Conservation (phyloP, 306 rosid genomes). For the Purshia tridentata region DNA sequence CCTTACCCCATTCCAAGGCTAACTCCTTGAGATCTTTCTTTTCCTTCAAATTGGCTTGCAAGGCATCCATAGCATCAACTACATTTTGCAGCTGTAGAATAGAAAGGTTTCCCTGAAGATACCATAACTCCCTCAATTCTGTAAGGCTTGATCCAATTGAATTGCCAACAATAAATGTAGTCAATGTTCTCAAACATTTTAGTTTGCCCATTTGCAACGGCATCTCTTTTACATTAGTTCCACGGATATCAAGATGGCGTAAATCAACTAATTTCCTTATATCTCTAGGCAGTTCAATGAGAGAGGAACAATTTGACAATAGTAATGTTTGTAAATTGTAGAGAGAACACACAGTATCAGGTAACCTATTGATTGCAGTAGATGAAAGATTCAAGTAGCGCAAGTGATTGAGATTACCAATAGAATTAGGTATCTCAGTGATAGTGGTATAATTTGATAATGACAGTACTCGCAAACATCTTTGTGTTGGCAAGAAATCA, state of each 20-base stretch:
- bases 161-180: not conserved
- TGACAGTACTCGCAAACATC: not conserved
- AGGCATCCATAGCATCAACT: not conserved
- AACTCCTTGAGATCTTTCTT: conserved; percentile 10
- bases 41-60: conserved; percentile 17
- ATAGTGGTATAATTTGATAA: fast-evolving
- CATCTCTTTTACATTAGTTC: not conserved
- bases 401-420: not conserved
- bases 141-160: not conserved
- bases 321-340: conserved; percentile 21
- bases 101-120: not conserved
- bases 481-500: too few species aligned
- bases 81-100: conserved; percentile 17
- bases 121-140: not conserved
- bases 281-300: conserved; percentile 8
- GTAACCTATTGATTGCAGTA: not conserved
- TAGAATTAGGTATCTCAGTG: not conserved
- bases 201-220: not conserved
- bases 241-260: not conserved
- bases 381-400: not conserved
- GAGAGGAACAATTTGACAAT: not conserved
- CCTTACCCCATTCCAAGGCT: conserved; percentile 2
- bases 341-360: not conserved
- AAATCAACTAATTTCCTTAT: not conserved
- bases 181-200: not conserved